Evolutionary conservation across 2,329 filamentous ascomycete genomes (phyloP).

Genomic region (Parafenestella ontariensis): DNA sequence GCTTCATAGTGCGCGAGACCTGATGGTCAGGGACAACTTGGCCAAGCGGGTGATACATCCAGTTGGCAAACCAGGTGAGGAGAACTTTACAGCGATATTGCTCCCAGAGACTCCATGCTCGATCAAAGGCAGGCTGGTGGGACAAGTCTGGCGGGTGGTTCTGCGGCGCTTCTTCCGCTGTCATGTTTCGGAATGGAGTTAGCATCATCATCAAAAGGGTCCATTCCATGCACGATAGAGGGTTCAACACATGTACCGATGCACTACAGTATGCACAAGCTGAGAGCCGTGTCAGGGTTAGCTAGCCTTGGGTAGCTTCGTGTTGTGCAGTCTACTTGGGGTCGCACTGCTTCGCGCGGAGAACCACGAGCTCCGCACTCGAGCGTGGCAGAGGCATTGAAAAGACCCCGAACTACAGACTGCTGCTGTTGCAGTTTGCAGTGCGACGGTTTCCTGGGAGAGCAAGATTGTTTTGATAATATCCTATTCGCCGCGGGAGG

Average conservation of each 20-base stretch:
- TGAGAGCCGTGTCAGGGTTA: conserved; percentile 2
- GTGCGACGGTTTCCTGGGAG: conserved; percentile 22
- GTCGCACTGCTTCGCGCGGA: neutral
- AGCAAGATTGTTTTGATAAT: conserved; percentile 25
- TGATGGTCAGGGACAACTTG: conserved; percentile 15
- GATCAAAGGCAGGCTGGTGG: neutral
- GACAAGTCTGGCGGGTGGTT: conserved; percentile 2
- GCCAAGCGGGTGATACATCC: neutral
- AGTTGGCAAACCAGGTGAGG: neutral
- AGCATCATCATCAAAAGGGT: neutral
- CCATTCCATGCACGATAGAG: conserved; percentile 6
- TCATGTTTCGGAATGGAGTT: conserved; percentile 14
- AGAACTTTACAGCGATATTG: neutral
- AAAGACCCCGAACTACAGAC: conserved; percentile 2
- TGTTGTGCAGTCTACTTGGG: neutral
- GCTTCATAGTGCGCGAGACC: conserved; percentile 10
- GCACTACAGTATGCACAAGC: conserved; percentile 9
- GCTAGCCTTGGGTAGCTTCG: neutral
- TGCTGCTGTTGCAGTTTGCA: conserved; percentile 9
- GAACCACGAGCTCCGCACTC: neutral
- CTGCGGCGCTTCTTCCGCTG: conserved; percentile 7
- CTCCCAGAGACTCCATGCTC: neutral
- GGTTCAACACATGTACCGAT: conserved; percentile 1
- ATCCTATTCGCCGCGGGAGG: conserved; percentile 11
- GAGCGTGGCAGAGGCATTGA: conserved; percentile 9